Base-by-base conservation (phyloP, 2,329 filamentous ascomycete species). In the Cercospora berteroae region DNA sequence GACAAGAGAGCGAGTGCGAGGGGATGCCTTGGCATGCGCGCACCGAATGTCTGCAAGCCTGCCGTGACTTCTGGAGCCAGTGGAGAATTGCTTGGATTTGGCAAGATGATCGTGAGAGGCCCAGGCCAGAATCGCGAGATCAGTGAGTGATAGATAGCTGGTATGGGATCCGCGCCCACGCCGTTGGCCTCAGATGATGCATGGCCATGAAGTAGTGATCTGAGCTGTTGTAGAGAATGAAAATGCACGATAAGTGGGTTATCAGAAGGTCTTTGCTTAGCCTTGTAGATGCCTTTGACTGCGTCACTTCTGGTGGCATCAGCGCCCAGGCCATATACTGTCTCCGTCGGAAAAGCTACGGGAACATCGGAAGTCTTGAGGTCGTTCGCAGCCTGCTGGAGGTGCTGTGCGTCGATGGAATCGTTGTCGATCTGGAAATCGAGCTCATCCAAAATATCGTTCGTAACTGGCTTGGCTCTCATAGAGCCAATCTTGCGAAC, bases 161-260 rank as follows among this genome's bases (percentile, higher is more conserved):
- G 93, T 50, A 97, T 86, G 0, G 81, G 79, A 64, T 84, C 82
- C 8, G 65, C 61, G 63, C 55, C 68, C 42, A 68, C 66, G 2
- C 57, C 67, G 23, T 65, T 64, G 50, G 16, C 58, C 44, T 2
- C 52, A 60, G 62, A 48, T 60, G 13, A 48, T 18, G 33, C 36
- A 48, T 25, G 67, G 39, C 81, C 78, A 66, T 79, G 76, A 29
- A 96, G 81, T 9, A 96, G 79, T 4, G 80, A 79, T 64, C 90
- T 84, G 65, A 96, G 82, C 86, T 96, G 95, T 23, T 85, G 80
- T 10, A 97, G 80, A 64, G 95, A 95, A 74, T 90, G 89, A 63
- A 98, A 85, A 79, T 99, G 95, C 25, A 97, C 89, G 73, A 99
- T 99, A 67, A 99, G 86, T 18, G 95, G 95, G 78, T 99, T 99